Percentiles rank a stretch among this genome's conserved stretches.
These are phyloP conservation scores for Candida sithepensis DNA, from an alignment of 805 yeast species.

Conservation along the genomic window DNA sequence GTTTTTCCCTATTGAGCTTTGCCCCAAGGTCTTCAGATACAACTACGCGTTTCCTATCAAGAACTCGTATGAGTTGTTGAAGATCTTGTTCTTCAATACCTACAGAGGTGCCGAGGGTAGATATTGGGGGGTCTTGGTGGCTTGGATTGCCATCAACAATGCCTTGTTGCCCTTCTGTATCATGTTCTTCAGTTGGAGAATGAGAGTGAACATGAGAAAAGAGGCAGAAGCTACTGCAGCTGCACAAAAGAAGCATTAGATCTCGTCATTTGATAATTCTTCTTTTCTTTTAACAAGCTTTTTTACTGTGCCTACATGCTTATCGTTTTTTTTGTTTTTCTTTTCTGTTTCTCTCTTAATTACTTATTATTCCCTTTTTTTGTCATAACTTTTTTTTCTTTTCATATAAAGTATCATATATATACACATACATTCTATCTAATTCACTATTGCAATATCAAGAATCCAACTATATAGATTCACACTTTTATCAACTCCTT, in stretches of 20 bases:
- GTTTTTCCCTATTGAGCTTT: constrained; percentile 59
- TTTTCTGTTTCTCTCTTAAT: not conserved
- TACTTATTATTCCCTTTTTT: no score
- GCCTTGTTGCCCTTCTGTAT: constrained; percentile 42
- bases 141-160: constrained; percentile 56
- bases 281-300: no score
- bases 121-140: constrained; percentile 54
- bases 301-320: no score
- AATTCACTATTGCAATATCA: no score
- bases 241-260: no score
- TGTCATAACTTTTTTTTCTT: no score
- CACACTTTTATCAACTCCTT: not conserved
- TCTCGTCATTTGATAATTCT: no score
- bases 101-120: constrained; percentile 57
- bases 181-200: constrained; percentile 37
- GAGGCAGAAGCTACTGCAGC: constrained; percentile 14
- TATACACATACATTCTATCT: no score
- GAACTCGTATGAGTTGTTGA: constrained; percentile 58
- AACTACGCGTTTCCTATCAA: constrained; percentile 71
- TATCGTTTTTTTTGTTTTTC: not conserved
- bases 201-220: constrained; percentile 11
- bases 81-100: constrained; percentile 55
- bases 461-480: no score
- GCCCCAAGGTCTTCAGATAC: constrained; percentile 54
- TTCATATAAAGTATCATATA: no score